Evolutionary conservation across 1,284 basidiomycete species (phyloP).

Genomic region (Ganoderma meredithae): DNA sequence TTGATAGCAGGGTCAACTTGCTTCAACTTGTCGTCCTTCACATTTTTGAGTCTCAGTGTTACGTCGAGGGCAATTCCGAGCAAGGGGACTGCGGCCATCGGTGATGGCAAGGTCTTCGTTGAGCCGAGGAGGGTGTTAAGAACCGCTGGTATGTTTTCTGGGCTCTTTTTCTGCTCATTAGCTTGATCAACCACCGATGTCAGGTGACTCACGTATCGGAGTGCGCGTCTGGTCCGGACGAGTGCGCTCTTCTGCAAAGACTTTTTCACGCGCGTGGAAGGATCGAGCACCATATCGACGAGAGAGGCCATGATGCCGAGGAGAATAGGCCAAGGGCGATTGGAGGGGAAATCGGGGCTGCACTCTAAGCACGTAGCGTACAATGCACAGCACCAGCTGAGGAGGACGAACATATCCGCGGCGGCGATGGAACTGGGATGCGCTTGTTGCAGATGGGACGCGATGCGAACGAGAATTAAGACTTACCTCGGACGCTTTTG

Average conservation of each 20-base stretch:
- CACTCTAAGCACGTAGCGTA: slow-evolving; percentile 59
- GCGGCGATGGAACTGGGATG: slow-evolving; percentile 64
- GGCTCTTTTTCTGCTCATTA: slow-evolving; percentile 46
- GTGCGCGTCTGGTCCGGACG: slow-evolving; percentile 65
- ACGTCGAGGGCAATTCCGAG: slow-evolving; percentile 71
- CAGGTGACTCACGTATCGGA: slow-evolving; percentile 60
- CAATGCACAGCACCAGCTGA: slow-evolving; percentile 77
- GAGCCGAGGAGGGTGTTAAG: slow-evolving; percentile 58
- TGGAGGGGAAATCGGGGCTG: slow-evolving; percentile 53
- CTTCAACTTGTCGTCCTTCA: slow-evolving; percentile 50
- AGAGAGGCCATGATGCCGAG: slow-evolving; percentile 62
- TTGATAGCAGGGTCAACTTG: slow-evolving; percentile 53
- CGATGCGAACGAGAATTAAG: neutral
- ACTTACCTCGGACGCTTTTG: slow-evolving; percentile 61
- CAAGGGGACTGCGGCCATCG: slow-evolving; percentile 58
- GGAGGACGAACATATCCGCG: slow-evolving; percentile 72
- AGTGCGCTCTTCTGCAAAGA: slow-evolving; percentile 68
- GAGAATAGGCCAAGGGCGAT: slow-evolving; percentile 58
- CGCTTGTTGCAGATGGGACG: slow-evolving; percentile 14
- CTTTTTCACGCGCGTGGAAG: slow-evolving; percentile 59
- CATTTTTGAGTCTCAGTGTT: slow-evolving; percentile 62
- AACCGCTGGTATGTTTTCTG: slow-evolving; percentile 41
- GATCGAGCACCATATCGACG: slow-evolving; percentile 63
- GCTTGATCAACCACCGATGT: neutral
- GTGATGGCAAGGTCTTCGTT: slow-evolving; percentile 56